These are phyloP conservation scores for Lentinula sp. DNA, from an alignment of 768 basidiomycete genomes.

Conservation along the genomic window DNA sequence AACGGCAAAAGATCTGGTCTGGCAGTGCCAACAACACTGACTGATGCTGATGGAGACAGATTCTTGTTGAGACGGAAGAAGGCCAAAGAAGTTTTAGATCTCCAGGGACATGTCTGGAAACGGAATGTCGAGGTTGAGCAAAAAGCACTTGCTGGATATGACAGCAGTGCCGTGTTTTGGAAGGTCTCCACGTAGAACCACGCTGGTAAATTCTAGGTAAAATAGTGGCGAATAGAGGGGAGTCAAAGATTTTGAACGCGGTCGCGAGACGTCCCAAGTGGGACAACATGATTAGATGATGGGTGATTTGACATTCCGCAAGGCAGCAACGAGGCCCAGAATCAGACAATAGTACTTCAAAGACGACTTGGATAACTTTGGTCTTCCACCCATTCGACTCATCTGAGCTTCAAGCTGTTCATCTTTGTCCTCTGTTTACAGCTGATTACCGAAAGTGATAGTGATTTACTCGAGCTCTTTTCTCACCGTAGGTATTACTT, in stretches of 20 bases:
- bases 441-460: background rate
- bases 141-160: conserved; percentile 52
- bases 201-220: background rate
- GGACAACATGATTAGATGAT: too few species aligned
- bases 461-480: conserved; percentile 10
- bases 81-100: conserved; percentile 50
- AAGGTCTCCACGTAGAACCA: conserved; percentile 28
- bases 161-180: conserved; percentile 69
- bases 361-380: conserved; percentile 12
- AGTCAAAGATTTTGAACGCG: background rate
- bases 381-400: conserved; percentile 11
- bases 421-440: background rate
- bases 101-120: conserved; percentile 57
- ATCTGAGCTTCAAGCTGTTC: conserved; percentile 22
- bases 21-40: conserved; percentile 46
- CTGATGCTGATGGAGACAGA: conserved; percentile 45
- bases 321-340: conserved; percentile 2
- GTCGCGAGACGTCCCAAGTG: background rate
- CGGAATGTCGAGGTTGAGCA: conserved; percentile 61
- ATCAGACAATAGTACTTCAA: conserved; percentile 1
- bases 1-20: conserved; percentile 63
- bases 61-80: conserved; percentile 50
- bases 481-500: conserved; percentile 8
- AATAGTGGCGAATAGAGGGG: too few species aligned
- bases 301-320: background rate